Evolutionary conservation across 208 protist species (phyloP).

Genomic region (Acanthamoeba castellanii): DNA sequence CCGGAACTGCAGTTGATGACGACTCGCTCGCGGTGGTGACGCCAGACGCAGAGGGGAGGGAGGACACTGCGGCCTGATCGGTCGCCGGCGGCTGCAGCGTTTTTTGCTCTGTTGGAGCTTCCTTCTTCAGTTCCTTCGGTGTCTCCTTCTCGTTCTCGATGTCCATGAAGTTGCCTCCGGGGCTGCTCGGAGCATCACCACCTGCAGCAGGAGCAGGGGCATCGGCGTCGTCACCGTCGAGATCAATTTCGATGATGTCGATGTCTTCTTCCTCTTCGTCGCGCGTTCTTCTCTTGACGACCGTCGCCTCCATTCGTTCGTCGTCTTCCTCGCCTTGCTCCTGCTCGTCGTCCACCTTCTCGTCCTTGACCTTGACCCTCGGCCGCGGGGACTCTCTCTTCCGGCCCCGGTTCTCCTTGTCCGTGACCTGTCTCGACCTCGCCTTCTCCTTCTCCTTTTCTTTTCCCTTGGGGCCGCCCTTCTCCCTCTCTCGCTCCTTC

Average conservation of each 20-base stretch:
- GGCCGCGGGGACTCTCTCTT: background rate
- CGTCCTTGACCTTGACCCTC: background rate
- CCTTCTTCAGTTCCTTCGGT: background rate
- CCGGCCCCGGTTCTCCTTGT: background rate
- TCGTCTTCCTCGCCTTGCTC: background rate
- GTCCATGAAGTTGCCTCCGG: background rate
- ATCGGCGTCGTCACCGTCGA: background rate
- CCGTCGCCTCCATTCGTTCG: background rate
- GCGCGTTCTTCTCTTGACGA: background rate
- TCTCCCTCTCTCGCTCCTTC: background rate
- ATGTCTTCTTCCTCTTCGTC: constrained; percentile 1
- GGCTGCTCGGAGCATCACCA: background rate
- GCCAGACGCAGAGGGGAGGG: too few species aligned
- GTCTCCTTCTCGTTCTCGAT: background rate
- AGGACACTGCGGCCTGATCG: background rate
- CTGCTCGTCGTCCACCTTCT: background rate
- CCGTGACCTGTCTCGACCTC: background rate
- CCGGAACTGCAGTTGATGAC: too few species aligned
- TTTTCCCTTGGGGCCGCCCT: background rate
- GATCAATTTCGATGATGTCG: constrained; percentile 1
- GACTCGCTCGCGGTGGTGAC: too few species aligned
- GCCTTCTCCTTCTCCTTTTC: constrained; percentile 21
- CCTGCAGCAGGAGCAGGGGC: background rate
- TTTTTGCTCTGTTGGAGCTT: too few species aligned
- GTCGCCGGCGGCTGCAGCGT: too few species aligned